A percentile compares a stretch with the other conserved stretches of the same genome.
Evolutionary conservation across 2,329 filamentous ascomycete genomes (phyloP).

Genomic region (Curvularia verruculosa): DNA sequence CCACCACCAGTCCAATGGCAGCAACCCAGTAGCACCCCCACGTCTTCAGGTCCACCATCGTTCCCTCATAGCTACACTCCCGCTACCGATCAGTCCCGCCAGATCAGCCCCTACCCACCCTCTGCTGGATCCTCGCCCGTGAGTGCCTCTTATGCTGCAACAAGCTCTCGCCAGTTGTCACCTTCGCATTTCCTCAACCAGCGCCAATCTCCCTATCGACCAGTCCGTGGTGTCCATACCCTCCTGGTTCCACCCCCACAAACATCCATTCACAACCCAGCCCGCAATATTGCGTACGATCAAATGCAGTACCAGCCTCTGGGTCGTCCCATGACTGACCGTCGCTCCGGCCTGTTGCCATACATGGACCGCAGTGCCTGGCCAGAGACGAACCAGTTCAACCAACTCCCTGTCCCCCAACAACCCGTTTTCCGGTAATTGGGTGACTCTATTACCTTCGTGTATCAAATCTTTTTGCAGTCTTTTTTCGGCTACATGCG

Average conservation of each 20-base stretch:
- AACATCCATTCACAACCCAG: conserved; percentile 69
- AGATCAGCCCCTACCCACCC: conserved; percentile 59
- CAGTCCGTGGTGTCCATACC: conserved; percentile 86
- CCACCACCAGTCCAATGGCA: conserved; percentile 62
- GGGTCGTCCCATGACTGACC: conserved; percentile 54
- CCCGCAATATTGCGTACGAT: conserved; percentile 52
- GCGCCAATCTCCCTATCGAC: conserved; percentile 89
- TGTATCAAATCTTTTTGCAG: conserved; percentile 15
- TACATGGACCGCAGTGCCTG: conserved; percentile 50
- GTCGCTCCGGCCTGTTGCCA: conserved; percentile 53
- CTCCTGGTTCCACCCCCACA: conserved; percentile 88
- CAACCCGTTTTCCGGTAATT: conserved; percentile 45
- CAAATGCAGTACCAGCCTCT: conserved; percentile 60
- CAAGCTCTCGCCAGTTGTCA: conserved; percentile 76
- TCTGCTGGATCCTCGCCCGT: conserved; percentile 71
- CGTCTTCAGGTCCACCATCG: conserved; percentile 36
- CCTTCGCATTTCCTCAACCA: conserved; percentile 88
- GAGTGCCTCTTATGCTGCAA: conserved; percentile 66
- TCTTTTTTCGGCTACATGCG: neutral
- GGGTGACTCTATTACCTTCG: conserved; percentile 15
- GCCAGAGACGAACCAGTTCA: conserved; percentile 48
- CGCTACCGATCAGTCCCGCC: conserved; percentile 51
- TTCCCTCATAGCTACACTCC: conserved; percentile 40
- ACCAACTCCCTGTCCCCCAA: conserved; percentile 47
- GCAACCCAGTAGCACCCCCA: conserved; percentile 50